phyloP scores from a whole-genome alignment of 768 basidiomycete genomes.

The Kwoniella mangroviensis region DNA sequence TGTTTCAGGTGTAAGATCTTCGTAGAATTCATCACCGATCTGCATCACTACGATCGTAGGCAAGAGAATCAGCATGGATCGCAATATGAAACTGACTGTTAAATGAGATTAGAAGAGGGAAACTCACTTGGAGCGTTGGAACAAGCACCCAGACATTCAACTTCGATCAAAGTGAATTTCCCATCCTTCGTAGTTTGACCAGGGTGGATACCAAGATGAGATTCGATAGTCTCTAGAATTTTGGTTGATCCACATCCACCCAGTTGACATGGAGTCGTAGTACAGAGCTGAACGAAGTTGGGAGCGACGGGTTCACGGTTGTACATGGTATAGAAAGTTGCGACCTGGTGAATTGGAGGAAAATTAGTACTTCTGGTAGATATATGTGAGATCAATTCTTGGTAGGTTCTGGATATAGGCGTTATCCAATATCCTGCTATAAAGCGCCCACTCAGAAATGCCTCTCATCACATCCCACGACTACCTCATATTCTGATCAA shows the following conservation, averaged over 20 bases:
- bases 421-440: too few relatives aligned
- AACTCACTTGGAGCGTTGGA: constrained; percentile 70
- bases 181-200: constrained; percentile 94
- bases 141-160: constrained; percentile 98
- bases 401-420: too few relatives aligned
- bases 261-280: constrained; percentile 97
- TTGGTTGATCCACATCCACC: constrained; percentile 76
- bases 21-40: constrained; percentile 93
- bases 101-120: too few relatives aligned
- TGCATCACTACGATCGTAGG: constrained; percentile 70
- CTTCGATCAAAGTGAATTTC: constrained; percentile 96
- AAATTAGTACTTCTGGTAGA: background rate
- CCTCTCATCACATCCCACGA: too few relatives aligned
- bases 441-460: too few relatives aligned
- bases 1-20: constrained; percentile 61
- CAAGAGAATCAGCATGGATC: too few relatives aligned
- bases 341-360: constrained; percentile 62
- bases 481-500: too few relatives aligned
- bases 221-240: constrained; percentile 80
- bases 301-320: constrained; percentile 94
- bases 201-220: constrained; percentile 80
- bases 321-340: constrained; percentile 99
- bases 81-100: too few relatives aligned
- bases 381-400: too few relatives aligned
- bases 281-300: constrained; percentile 97